Evolutionary conservation across 164 flowering plant genomes (phyloP).

Genomic region (Annona squamosa): DNA sequence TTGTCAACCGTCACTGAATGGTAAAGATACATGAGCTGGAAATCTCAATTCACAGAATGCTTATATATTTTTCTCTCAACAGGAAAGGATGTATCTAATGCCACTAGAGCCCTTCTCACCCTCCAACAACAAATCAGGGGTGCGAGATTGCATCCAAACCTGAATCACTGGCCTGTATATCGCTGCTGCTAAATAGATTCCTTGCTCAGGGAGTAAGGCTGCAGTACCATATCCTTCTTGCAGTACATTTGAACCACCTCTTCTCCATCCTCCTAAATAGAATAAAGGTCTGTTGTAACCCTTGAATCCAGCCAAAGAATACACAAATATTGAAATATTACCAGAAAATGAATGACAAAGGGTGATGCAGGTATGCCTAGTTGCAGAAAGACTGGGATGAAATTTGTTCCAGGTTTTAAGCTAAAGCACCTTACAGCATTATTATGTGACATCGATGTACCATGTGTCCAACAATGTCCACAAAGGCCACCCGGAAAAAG

Average conservation of each 20-base stretch:
- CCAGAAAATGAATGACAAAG: no score
- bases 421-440: not conserved
- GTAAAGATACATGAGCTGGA: not conserved
- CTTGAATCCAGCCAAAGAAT: not conserved
- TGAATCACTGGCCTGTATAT: constrained; percentile 87
- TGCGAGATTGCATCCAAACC: constrained; percentile 32
- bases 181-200: constrained; percentile 93
- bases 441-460: not conserved
- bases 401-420: not conserved
- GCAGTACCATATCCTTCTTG: constrained; percentile 99
- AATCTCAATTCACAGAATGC: not conserved
- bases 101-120: not conserved
- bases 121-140: not conserved
- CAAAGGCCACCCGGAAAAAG: not conserved
- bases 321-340: not conserved
- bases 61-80: not conserved
- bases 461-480: not conserved
- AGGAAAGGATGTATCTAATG: not conserved
- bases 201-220: constrained; percentile 92
- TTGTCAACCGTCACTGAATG: not conserved
- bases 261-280: constrained; percentile 71
- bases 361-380: no score
- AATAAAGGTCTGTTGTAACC: not conserved
- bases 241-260: constrained; percentile 60
- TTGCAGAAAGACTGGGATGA: no score